Evolutionary conservation across 2,329 filamentous ascomycete genomes (phyloP), one percentile per base, ranked within the genome.

Genomic region (Alternaria sp.): DNA sequence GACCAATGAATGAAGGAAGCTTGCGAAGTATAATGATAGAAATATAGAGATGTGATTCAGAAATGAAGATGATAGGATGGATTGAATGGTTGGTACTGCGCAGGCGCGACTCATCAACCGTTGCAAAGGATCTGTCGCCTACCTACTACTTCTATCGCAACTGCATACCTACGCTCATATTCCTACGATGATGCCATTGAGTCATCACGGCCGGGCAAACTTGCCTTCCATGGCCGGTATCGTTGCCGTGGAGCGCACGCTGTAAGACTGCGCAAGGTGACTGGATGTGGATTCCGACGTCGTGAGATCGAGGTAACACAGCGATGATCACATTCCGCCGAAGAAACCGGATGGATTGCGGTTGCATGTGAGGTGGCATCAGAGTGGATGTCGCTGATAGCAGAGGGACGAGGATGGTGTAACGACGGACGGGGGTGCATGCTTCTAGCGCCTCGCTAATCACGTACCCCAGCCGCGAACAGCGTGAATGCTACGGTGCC

Each of bases 401-500:
- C 46, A 37, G 57, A 65, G 63, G 58, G 50, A 56, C 33, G 54
- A 55, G 56, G 53, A 55, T 68, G 63, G 69, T 70, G 70, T 74
- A 71, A 75, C 74, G 58, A 57, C 56, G 60, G 28, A 62, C 64
- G 60, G 58, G 58, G 57, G 54, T 65, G 63, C 61, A 60, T 41
- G 62, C 60, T 61, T 67, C 71, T 59, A 61, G 72, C 74, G 62
- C 58, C 70, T 64, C 70, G 67, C 71, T 70, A 55, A 41, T 41
- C 60, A 62, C 60, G 56, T 63, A 61, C 64, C 65, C 71, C 69
- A 62, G 64, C 62, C 59, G 65, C 59, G 64, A 20, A 63, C 63
- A 55, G 63, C 68, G 71, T 74, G 71, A 76, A 79, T 79, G 73
- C 71, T 73, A 79, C 76, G 66, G 74, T 78, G 63, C 68, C 72